Base-by-base conservation (phyloP, 768 basidiomycete genomes). In the Brasilioporus rufonigricans region DNA sequence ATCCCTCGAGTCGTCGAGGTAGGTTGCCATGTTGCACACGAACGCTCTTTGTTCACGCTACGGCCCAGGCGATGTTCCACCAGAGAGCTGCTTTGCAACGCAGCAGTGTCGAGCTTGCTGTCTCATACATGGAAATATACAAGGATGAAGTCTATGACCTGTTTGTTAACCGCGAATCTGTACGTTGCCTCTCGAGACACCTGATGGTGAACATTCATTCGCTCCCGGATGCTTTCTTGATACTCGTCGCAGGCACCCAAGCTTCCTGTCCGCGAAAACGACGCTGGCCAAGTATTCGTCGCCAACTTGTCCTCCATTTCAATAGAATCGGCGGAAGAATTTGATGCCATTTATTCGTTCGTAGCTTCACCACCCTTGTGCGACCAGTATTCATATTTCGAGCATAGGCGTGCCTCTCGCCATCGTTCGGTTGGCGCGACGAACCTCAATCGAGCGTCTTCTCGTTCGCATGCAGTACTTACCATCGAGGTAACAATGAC, bases 111-210 rank as follows among this genome's bases (percentile, higher is more conserved):
- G 75, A 77, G 1, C 71, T 86, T 23, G 64, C 76, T 6, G 74
- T 89, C 14, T 88, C 88, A 1, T 93, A 93, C 58, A 89, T 91
- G 83, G 92, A 95, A 68, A 91, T 95, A 50, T 91, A 93, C 72
- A 91, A 90, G 65, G 92, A 95, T 64, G 93, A 95, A 58, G 87
- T 89, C 4, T 94, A 90, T 63, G 93, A 94, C 66, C 79, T 96
- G 24, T 78, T 95, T 4, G 89, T 89, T 1, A 76, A 80, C 48
- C 76, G 87, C 48, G 87, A 87, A 53, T 82, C 77, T 51, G 87
- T 87, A 62, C 21, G 82, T 76, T 27, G 18, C 27, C 3, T 44
- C 43, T n/a, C 27, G 27, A 5, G 27, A 5, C 27, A 4, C 27
- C 9, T 29, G 27, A 29, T 29, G 27, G 9, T 9, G 27, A 29